Evolutionary conservation across 2,329 filamentous ascomycete genomes (phyloP).

Genomic region (Ophiostoma sp.): DNA sequence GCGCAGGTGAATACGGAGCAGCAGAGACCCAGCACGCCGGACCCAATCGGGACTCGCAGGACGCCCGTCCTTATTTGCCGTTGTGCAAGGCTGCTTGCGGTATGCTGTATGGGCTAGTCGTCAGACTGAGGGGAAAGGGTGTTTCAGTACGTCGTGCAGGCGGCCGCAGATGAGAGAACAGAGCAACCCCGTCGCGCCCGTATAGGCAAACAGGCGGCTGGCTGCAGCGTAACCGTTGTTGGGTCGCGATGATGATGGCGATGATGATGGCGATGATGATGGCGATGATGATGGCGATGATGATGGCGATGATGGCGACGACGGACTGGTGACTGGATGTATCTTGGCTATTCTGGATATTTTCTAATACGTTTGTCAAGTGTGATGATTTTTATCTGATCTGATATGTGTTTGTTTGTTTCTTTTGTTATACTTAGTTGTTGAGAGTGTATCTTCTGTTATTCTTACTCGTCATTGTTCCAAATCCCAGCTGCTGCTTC

Average conservation of each 20-base stretch:
- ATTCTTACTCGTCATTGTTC: too few species aligned
- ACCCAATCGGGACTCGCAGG: neutral
- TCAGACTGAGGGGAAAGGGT: neutral
- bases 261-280: neutral
- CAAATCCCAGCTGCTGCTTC: too few species aligned
- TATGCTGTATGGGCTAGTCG: neutral
- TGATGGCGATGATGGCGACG: neutral
- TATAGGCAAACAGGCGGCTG: neutral
- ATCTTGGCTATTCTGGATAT: too few species aligned
- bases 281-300: neutral
- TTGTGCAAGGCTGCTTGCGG: too few species aligned
- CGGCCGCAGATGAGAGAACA: neutral
- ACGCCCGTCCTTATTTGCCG: neutral
- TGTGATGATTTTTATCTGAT: too few species aligned
- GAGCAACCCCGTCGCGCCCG: too few species aligned
- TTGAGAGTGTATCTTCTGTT: too few species aligned
- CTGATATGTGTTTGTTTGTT: too few species aligned
- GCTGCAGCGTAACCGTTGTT: constrained; percentile 9
- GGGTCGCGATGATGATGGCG: neutral
- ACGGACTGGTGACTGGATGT: neutral
- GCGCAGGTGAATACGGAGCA: neutral
- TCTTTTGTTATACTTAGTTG: too few species aligned
- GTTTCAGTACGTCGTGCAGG: constrained; percentile 4
- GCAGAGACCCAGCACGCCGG: neutral
- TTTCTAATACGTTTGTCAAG: too few species aligned